Base-by-base conservation (phyloP, 768 basidiomycete species). In the Calocera viscosa region DNA sequence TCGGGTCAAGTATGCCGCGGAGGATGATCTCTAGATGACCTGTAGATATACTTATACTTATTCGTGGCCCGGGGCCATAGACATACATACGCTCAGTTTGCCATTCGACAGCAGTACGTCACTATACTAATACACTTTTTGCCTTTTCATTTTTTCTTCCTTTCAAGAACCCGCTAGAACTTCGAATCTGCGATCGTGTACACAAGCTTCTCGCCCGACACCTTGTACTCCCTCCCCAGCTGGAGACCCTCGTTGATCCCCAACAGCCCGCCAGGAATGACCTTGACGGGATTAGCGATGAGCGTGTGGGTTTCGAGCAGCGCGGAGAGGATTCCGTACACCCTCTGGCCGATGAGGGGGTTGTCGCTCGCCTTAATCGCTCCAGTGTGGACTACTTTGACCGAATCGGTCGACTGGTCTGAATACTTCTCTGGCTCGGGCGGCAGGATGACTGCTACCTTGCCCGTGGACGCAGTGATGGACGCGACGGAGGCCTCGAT, bases 171-270 rank as follows among this genome's bases (percentile, higher is more conserved):
- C n/a, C n/a, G n/a, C 49, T n/a, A 60, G n/a, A 68, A 66, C 53
- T 63, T 63, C 2, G 68, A 64, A 7, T 68, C 68, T 22, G 65
- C 68, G 38, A 68, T 64, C 14, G 49, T 34, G 39, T 68, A 68
- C 39, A 68, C 68, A n/a, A 68, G 49, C 41, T 68, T 68, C 41
- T 68, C 68, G 5, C 68, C 68, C 16, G 68, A 68, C 8, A 68
- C 68, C 63, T 68, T 68, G 16, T 66, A 33, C 28, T 53, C 40
- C 32, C 65, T 24, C 22, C 66, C 65, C n/a, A 68, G 60, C 65
- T 67, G 26, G n/a, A 67, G 47, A 32, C 68, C 68, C 30, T 66
- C 68, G 34, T 68, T 66, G 5, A 68, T 64, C 19, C 49, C 68
- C 28, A 63, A 26, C 49, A 68, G 35, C 14, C 68, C 68, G 24